Evolutionary conservation across 768 basidiomycete genomes (phyloP).

Genomic region (Cystoderma amianthinum): DNA sequence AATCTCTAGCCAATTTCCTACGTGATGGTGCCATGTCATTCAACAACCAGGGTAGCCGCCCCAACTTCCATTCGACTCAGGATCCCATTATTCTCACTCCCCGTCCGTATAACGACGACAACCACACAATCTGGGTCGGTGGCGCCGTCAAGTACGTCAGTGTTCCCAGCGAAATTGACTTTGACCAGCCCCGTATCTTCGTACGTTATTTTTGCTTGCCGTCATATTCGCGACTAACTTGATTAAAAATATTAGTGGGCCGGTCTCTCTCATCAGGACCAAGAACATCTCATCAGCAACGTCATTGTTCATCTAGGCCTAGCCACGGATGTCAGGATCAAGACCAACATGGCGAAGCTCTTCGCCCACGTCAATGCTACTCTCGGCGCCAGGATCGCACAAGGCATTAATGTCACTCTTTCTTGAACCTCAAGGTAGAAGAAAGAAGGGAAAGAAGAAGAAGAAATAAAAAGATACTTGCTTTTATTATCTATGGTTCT

Average conservation of each 20-base stretch:
- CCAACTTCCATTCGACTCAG: constrained; percentile 29
- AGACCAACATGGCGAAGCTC: constrained; percentile 21
- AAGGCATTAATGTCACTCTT: constrained; percentile 16
- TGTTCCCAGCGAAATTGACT: constrained; percentile 27
- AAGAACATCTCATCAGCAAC: constrained; percentile 29
- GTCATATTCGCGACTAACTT: background rate
- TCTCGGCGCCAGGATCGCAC: constrained; percentile 26
- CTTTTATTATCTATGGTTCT: no score
- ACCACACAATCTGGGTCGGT: constrained; percentile 31
- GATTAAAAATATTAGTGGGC: constrained; percentile 15
- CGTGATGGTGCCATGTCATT: constrained; percentile 28
- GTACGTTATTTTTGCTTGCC: constrained; percentile 2
- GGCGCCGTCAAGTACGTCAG: constrained; percentile 30
- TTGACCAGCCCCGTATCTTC: constrained; percentile 29
- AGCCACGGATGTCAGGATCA: constrained; percentile 18
- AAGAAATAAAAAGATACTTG: no score
- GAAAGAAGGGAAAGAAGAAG: no score
- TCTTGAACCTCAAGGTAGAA: background rate
- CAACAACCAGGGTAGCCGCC: constrained; percentile 29
- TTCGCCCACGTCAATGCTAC: constrained; percentile 29
- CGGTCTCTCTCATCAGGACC: constrained; percentile 22
- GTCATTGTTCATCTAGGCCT: constrained; percentile 28
- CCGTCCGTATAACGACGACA: constrained; percentile 28
- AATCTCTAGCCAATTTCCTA: constrained; percentile 24
- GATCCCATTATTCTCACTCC: constrained; percentile 21